Base-by-base conservation (phyloP, 306 rosid species). In the Pyrus bretschneideri region DNA sequence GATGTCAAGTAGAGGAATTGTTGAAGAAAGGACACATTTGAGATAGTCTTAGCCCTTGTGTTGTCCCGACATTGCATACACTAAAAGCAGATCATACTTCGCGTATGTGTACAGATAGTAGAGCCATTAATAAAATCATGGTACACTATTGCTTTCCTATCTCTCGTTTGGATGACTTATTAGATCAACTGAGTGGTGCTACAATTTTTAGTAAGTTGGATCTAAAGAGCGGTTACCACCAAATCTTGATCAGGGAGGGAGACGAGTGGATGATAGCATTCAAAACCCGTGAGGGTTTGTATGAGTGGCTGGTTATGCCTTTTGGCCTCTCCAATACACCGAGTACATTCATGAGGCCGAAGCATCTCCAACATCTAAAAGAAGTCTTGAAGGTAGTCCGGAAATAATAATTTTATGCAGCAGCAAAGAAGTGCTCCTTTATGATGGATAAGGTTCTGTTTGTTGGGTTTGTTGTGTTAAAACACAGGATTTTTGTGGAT, bases 301-400 rank as follows among this genome's bases (percentile, higher is more conserved):
- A 22, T 23, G 46, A 40, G 17, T 69, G 74, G 61, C 2, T 77
- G 27, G 69, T 77, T 12, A 69, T 58, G 68, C 69, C 46, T 5
- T 77, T 71, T 64, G 73, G 82, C n/a, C 62, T 61, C 3, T 70
- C 58, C 3, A 78, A 78, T 21, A 22, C 67, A 21, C 31, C 60
- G 1, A 65, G 78, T 19, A 63, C 73, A 1, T 79, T 72, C 5
- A 79, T 79, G 25, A 25, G 25, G 25, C 25, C 25, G 18, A 11
- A 11, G 57, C 19, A 51, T 51, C 57, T 51, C 21, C n/a, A 51
- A 51, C 57, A 51, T 51, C 6, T 51, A 21, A 51, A 15, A 14
- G 14, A 51, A 14, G n/a, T 51, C 19, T 51, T 15, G 19, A 13
- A 21, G 15, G 6, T 15, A 14, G 19, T 38, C 9, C 9, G 42